Evolutionary conservation across 2,329 filamentous ascomycete species (phyloP), one percentile per base, ranked within the genome.

Genomic region (Phialocephala subalpina): DNA sequence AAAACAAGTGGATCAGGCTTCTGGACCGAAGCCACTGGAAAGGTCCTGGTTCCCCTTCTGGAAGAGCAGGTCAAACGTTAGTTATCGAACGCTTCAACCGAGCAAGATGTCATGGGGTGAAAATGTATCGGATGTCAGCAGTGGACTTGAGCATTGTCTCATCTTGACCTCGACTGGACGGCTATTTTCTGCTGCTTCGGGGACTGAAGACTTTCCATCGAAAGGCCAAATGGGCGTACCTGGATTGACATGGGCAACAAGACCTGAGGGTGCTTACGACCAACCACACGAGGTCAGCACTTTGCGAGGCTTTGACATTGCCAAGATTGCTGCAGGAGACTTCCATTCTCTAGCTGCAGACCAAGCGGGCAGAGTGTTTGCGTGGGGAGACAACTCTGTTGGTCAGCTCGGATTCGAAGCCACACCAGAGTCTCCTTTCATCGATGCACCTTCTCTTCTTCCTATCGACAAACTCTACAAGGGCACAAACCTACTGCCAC

Each of bases 391-490:
- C 78, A 98, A 98, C 80, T 89, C 90, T 0, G 87, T 88, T 52
- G 96, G 96, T n/a, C 96, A 98, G 78, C 84, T 98, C 3, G 95
- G 95, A n/a, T 89, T 95, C 73, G 88, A 93, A 59, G 87, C 86
- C 61, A 88, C 88, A 58, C 77, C 85, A 0, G 86, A 90, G 33
- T 82, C 87, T 18, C 83, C 87, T 8, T 86, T 81, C 64, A 82
- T 92, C 27, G 92, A 95, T 70, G 84, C 85, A 0, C 94, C 96
- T 0, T 87, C 89, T 3, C 84, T 90, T 6, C 77, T 98, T 1
- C 86, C 92, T 0, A 85, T 92, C 45, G 86, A 87, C 67, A 87
- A 86, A 67, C 87, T 97, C 6, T 97, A 97, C 77, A 82, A 84
- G 53, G 88, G 87, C 58, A 88, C 87, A 5, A 85, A 83, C 2